These are phyloP conservation scores for Lenzites betulinus DNA, from an alignment of 768 basidiomycete species.

Conservation along the genomic window DNA sequence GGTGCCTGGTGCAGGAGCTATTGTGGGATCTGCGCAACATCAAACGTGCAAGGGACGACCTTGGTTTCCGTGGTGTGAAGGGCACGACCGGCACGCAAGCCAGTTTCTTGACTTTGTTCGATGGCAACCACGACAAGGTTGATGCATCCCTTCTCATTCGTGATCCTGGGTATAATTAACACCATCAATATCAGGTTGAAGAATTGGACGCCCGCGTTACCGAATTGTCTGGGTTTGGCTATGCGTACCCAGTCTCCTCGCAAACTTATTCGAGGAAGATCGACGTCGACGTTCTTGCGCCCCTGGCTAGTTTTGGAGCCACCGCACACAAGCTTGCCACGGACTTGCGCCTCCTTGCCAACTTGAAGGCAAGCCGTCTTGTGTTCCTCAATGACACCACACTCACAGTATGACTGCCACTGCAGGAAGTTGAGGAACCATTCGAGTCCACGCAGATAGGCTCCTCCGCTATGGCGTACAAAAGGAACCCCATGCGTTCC, in stretches of 20 bases:
- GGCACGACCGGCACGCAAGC: conserved; percentile 99
- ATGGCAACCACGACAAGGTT: conserved; percentile 93
- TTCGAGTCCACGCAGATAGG: conserved; percentile 99
- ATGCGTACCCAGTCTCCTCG: conserved; percentile 96
- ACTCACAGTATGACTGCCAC: background rate
- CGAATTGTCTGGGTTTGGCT: conserved; percentile 86
- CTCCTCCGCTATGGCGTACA: conserved; percentile 97
- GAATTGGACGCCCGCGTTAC: conserved; percentile 88
- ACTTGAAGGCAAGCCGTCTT: conserved; percentile 66
- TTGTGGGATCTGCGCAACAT: conserved; percentile 96
- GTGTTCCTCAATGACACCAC: background rate
- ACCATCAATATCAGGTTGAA: conserved; percentile 65
- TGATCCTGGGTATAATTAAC: background rate
- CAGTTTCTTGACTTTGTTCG: conserved; percentile 90
- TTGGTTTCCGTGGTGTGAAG: conserved; percentile 98
- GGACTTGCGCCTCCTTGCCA: conserved; percentile 91
- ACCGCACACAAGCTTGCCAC: conserved; percentile 99
- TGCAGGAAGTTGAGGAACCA: conserved; percentile 94
- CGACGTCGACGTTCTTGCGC: conserved; percentile 88
- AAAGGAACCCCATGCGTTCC: conserved; percentile 98
- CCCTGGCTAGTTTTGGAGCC: conserved; percentile 87
- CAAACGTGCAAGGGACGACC: conserved; percentile 82
- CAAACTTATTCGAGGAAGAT: conserved; percentile 99
- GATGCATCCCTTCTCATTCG: background rate
- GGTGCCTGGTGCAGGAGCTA: conserved; percentile 59